Percentiles rank a stretch among this genome's conserved stretches.
These are phyloP conservation scores for Wickerhamomyces xylosicus DNA, from an alignment of 805 yeast species.

Conservation along the genomic window DNA sequence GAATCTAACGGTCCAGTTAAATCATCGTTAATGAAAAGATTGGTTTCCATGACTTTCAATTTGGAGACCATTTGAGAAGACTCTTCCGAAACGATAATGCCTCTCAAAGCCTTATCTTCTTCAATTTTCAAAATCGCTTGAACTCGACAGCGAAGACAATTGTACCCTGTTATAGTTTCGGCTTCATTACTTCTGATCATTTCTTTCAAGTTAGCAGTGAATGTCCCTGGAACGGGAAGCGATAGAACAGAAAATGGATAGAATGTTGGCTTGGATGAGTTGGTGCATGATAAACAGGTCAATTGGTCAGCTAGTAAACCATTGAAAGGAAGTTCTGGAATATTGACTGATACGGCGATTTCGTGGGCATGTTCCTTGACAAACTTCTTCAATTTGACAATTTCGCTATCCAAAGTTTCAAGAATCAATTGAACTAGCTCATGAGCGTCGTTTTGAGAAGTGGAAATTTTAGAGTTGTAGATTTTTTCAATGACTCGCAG, in stretches of 20 bases:
- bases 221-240: slow-evolving; percentile 54
- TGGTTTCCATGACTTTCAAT: slow-evolving; percentile 25
- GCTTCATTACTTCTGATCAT: slow-evolving; percentile 47
- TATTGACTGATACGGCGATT: slow-evolving; percentile 6
- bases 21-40: slow-evolving; percentile 53
- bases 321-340: slow-evolving; percentile 65
- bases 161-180: slow-evolving; percentile 70
- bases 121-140: slow-evolving; percentile 29
- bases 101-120: slow-evolving; percentile 11
- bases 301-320: slow-evolving; percentile 61
- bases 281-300: slow-evolving; percentile 58
- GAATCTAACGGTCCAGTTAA: slow-evolving; percentile 37
- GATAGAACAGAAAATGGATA: slow-evolving; percentile 65
- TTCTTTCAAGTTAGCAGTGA: slow-evolving; percentile 35
- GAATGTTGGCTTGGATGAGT: slow-evolving; percentile 44
- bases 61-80: slow-evolving; percentile 24
- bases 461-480: slow-evolving; percentile 63
- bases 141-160: slow-evolving; percentile 65
- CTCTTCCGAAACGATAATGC: slow-evolving; percentile 13
- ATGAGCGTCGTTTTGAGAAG: slow-evolving; percentile 91
- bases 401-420: slow-evolving; percentile 69
- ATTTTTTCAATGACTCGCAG: slow-evolving; percentile 62
- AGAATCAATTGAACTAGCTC: slow-evolving; percentile 76
- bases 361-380: slow-evolving; percentile 6
- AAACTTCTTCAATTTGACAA: slow-evolving; percentile 29